Base-by-base conservation (phyloP, 768 basidiomycete species). In the Hydnum rufescens region DNA sequence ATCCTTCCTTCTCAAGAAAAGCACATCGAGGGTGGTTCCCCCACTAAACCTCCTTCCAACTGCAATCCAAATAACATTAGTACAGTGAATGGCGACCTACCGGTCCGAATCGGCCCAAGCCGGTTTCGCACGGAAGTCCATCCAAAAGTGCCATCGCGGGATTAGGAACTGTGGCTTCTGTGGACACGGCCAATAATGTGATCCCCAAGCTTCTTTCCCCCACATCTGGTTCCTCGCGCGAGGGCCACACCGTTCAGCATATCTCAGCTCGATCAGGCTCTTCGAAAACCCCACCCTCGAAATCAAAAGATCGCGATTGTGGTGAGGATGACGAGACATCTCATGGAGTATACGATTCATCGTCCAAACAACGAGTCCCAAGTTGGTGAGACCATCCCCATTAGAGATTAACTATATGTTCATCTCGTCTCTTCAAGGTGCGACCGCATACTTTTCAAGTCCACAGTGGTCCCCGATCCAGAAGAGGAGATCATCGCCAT, bases 381-480 rank as follows among this genome's bases (percentile, higher is more conserved):
- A 84, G 83, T 63, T 87, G 85, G 85, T 82, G 58, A 47, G 3
- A 31, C 32, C 19, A 51, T 49, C 18, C 26, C 22, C 4, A 4
- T 36, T 31, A 46, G 52, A 28, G 18, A 6, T 25, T 32, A 4
- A 13, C 6, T 25, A 43, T 43, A 26, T 42, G 39, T 51, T 43
- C 26, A 43, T 53, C 32, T 29, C 42, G 26, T 54, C 23, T n/a
- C 3, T 34, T 54, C 4, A 51, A 83, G 82, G 82, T 88, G 85
- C 60, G 85, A 88, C 62, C 76, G 85, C 19, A 82, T 88, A 43
- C 65, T 88, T 3, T 87, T 78, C 77, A 88, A 85, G 63, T 72
- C 80, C 3, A 85, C 79, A 0, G 69, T 82, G 18, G 32, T 49
- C 6, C 64, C 66, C 1, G 67, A 70, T 25, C 62, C 66, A 5